Evolutionary conservation across 2,329 filamentous ascomycete genomes (phyloP).

Genomic region (Trichoderma cornu-damae): DNA sequence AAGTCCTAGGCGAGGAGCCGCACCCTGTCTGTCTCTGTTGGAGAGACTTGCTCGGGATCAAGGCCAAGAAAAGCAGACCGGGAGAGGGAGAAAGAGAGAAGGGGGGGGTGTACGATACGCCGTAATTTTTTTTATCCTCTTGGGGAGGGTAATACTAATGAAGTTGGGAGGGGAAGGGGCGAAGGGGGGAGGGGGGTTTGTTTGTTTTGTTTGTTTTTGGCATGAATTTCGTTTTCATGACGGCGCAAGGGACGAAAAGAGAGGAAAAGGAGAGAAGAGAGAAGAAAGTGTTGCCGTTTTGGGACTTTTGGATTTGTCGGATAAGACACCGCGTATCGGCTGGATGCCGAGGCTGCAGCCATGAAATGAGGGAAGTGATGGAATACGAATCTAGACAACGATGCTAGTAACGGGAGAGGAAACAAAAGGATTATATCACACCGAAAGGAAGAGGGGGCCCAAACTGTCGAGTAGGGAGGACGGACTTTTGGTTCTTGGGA

Average conservation of each 20-base stretch:
- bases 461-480: not conserved
- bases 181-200: not conserved
- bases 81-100: too few relatives aligned
- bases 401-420: not conserved
- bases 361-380: conserved; percentile 8
- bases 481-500: not conserved
- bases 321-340: conserved; percentile 7
- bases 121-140: not conserved
- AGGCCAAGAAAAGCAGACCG: too few relatives aligned
- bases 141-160: conserved; percentile 7
- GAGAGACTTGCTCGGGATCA: not conserved
- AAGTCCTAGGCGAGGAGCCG: conserved; percentile 23
- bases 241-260: not conserved
- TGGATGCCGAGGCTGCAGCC: not conserved
- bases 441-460: not conserved
- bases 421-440: conserved; percentile 7
- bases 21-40: not conserved
- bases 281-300: not conserved
- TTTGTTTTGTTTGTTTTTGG: too few relatives aligned
- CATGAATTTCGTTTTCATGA: too few relatives aligned
- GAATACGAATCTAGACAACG: conserved; percentile 3
- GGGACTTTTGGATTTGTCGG: not conserved
- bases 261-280: not conserved
- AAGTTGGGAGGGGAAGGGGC: not conserved
- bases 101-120: not conserved